Conservation (phyloP, 2,329 filamentous ascomycete genomes). For the Pseudohalonectria lignicola region DNA sequence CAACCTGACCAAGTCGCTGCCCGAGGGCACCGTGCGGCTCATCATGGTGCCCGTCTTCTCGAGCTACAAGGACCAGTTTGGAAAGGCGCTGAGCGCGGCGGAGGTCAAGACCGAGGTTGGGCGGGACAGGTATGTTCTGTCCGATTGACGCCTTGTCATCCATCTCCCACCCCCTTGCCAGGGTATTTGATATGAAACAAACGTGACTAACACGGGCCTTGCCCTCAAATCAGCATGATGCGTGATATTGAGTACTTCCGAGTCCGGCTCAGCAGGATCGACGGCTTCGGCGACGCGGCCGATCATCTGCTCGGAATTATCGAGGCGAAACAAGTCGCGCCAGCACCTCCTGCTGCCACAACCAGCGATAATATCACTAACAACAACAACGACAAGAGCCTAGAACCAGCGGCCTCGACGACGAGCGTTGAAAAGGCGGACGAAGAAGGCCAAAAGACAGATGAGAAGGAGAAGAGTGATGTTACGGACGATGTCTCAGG, state of each 20-base stretch:
- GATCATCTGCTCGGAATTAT: conserved; percentile 56
- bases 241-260: conserved; percentile 66
- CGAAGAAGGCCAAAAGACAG: no score
- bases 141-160: no score
- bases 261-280: conserved; percentile 60
- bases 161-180: conserved; percentile 6
- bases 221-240: no score
- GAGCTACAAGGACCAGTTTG: conserved; percentile 72
- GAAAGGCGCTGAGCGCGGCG: conserved; percentile 56
- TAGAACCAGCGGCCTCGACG: no score
- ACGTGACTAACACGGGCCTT: conserved; percentile 1
- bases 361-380: neutral
- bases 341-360: conserved; percentile 2
- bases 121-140: conserved; percentile 52
- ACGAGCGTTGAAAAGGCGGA: no score
- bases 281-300: conserved; percentile 67
- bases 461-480: no score
- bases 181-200: neutral
- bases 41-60: conserved; percentile 82
- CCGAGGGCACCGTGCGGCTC: conserved; percentile 62
- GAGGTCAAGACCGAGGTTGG: conserved; percentile 55
- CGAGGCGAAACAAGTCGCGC: conserved; percentile 41
- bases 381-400: no score
- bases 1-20: conserved; percentile 71
- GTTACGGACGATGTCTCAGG: no score